Evolutionary conservation across 1,284 basidiomycete genomes (phyloP).

Genomic region (Apiotrichum akiyoshidainum): DNA sequence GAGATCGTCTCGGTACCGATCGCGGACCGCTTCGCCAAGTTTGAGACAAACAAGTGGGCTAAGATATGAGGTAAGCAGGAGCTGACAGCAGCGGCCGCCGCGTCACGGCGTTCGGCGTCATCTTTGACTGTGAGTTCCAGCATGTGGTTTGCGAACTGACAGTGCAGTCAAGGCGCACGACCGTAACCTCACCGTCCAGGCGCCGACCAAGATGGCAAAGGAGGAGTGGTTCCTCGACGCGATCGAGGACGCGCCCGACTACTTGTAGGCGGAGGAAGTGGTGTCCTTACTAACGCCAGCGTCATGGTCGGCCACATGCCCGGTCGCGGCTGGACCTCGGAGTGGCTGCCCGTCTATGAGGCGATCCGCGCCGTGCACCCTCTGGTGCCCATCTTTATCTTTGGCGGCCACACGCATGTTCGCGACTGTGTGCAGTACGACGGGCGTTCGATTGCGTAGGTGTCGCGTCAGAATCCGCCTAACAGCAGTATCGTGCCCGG

Average conservation of each 20-base stretch:
- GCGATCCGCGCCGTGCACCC: constrained; percentile 70
- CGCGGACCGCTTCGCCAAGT: constrained; percentile 66
- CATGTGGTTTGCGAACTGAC: background rate
- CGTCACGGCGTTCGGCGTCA: constrained; percentile 76
- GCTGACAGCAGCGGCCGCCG: constrained; percentile 55
- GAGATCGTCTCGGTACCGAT: constrained; percentile 43
- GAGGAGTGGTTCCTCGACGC: constrained; percentile 68
- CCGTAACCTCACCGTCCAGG: constrained; percentile 67
- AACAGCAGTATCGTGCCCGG: constrained; percentile 66
- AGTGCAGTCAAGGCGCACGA: constrained; percentile 41
- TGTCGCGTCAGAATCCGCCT: constrained; percentile 48
- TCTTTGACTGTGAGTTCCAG: constrained; percentile 57
- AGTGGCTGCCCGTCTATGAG: constrained; percentile 69
- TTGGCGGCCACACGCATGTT: constrained; percentile 75
- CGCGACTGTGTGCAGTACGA: constrained; percentile 65
- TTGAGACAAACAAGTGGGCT: constrained; percentile 66
- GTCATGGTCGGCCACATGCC: constrained; percentile 49
- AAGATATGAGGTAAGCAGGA: background rate
- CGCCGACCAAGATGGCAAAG: constrained; percentile 68
- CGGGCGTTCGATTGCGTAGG: constrained; percentile 45
- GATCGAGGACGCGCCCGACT: constrained; percentile 73
- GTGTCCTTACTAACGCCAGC: constrained; percentile 11
- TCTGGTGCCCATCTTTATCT: constrained; percentile 69
- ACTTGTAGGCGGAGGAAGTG: constrained; percentile 56
- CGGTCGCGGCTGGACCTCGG: constrained; percentile 37